phyloP scores from a whole-genome alignment of 192 early-diverging fungal genomes.

The Coemansia sp. region DNA sequence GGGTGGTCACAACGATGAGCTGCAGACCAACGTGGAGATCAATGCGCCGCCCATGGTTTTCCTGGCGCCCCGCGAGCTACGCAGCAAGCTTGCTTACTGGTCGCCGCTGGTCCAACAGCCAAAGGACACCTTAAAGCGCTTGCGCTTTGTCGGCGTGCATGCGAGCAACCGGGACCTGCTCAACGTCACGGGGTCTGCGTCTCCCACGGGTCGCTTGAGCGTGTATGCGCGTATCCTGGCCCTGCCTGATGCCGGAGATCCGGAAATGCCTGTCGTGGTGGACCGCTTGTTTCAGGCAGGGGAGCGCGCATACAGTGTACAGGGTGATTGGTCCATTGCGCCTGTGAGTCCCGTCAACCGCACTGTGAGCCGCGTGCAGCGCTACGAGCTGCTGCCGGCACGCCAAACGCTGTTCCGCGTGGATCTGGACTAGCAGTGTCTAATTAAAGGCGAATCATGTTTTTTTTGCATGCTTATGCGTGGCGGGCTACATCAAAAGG shows the following conservation, averaged over 20 bases:
- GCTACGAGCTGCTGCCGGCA: slow-evolving; percentile 10
- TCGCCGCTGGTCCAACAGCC: background rate
- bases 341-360: slow-evolving; percentile 6
- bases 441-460: too few relatives aligned
- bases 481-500: too few relatives aligned
- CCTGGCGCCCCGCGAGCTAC: slow-evolving; percentile 4
- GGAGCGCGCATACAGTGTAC: background rate
- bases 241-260: background rate
- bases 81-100: too few relatives aligned
- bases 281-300: too few relatives aligned
- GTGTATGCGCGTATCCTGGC: slow-evolving; percentile 17
- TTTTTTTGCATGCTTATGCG: too few relatives aligned
- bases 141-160: slow-evolving; percentile 30
- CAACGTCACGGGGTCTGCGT: background rate
- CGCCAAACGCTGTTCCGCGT: slow-evolving; percentile 27
- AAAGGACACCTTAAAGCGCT: background rate
- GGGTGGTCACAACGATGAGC: too few relatives aligned
- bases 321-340: slow-evolving; percentile 36
- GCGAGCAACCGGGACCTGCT: background rate
- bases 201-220: too few relatives aligned
- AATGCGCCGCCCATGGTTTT: slow-evolving; percentile 39
- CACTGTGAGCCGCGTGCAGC: background rate
- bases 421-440: background rate
- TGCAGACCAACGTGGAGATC: background rate
- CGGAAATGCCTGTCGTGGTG: too few relatives aligned